A percentile compares a stretch with the other conserved stretches of the same genome.
These are phyloP conservation scores for Paraphoma chrysanthemicola DNA, from an alignment of 2,329 filamentous ascomycete species.

Conservation along the genomic window DNA sequence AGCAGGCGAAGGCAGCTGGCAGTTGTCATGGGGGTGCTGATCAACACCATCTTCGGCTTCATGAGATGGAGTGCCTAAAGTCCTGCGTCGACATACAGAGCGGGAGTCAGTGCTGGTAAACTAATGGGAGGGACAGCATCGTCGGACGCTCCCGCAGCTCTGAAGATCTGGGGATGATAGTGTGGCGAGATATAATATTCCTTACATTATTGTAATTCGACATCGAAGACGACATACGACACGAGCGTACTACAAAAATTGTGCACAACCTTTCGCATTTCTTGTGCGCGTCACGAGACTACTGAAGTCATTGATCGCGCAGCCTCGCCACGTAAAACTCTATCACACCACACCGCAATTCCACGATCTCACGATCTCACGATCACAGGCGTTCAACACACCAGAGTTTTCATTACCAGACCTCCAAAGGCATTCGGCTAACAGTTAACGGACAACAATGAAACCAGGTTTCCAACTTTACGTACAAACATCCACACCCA, in stretches of 20 bases:
- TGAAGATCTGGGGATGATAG: not conserved
- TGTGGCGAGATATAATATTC: not conserved
- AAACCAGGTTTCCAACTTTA: slow-evolving; percentile 13
- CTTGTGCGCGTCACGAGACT: not conserved
- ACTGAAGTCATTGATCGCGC: not conserved
- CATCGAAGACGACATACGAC: not conserved
- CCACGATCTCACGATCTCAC: slow-evolving; percentile 5
- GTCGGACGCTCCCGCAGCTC: not conserved
- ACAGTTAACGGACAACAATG: slow-evolving; percentile 22
- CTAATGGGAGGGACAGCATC: not conserved
- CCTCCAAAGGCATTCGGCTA: slow-evolving; percentile 27
- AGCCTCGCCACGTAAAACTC: not conserved
- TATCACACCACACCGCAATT: slow-evolving; percentile 3
- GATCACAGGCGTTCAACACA: slow-evolving; percentile 10
- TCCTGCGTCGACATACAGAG: not conserved
- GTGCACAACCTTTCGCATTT: not conserved
- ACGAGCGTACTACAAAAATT: not conserved
- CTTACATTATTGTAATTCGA: not conserved
- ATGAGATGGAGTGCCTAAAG: slow-evolving; percentile 62
- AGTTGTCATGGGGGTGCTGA: slow-evolving; percentile 80
- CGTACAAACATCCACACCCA: slow-evolving; percentile 30
- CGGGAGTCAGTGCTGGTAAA: not conserved
- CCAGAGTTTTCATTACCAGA: slow-evolving; percentile 15
- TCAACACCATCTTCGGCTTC: slow-evolving; percentile 79
- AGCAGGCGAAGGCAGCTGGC: slow-evolving; percentile 83